Percentiles rank a stretch among this genome's conserved stretches.
Evolutionary conservation across 1,284 basidiomycete species (phyloP).

Genomic region (Tilletia horrida): DNA sequence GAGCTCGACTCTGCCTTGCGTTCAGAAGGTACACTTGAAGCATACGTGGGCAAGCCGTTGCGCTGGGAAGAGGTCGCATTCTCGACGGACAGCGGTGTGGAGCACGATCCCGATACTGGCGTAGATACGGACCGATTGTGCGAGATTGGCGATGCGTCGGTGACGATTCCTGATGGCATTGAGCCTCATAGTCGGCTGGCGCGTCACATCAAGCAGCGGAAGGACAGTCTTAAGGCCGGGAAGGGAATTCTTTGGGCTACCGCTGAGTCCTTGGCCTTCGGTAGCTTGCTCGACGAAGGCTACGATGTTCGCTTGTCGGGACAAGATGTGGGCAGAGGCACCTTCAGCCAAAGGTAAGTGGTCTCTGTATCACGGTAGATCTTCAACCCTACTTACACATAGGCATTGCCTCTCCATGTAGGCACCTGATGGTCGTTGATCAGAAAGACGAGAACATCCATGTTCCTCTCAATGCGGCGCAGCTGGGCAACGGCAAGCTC

Average conservation of each 20-base stretch:
- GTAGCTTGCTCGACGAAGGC: conserved; percentile 73
- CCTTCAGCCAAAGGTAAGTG: conserved; percentile 18
- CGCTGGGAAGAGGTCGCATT: background rate
- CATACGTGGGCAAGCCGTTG: conserved; percentile 6
- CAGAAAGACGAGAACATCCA: conserved; percentile 71
- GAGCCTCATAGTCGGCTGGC: conserved; percentile 67
- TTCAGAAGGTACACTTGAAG: background rate
- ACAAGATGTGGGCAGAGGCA: conserved; percentile 70
- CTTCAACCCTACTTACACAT: background rate
- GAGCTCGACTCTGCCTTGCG: conserved; percentile 19
- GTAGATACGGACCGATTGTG: conserved; percentile 61
- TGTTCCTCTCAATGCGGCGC: conserved; percentile 64
- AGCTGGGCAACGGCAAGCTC: conserved; percentile 13
- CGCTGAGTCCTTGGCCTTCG: conserved; percentile 83
- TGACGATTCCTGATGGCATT: conserved; percentile 70
- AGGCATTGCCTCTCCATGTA: background rate
- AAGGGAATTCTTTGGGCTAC: conserved; percentile 79
- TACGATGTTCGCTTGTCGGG: conserved; percentile 78
- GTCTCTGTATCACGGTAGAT: background rate
- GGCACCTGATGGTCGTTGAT: conserved; percentile 84
- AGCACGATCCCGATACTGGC: conserved; percentile 67
- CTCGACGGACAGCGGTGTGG: conserved; percentile 56
- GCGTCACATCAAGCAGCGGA: conserved; percentile 72
- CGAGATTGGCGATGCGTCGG: conserved; percentile 67
- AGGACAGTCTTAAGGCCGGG: conserved; percentile 69